Base-by-base conservation (phyloP, 805 yeast species). In the Tetrapisispora arboricola region DNA sequence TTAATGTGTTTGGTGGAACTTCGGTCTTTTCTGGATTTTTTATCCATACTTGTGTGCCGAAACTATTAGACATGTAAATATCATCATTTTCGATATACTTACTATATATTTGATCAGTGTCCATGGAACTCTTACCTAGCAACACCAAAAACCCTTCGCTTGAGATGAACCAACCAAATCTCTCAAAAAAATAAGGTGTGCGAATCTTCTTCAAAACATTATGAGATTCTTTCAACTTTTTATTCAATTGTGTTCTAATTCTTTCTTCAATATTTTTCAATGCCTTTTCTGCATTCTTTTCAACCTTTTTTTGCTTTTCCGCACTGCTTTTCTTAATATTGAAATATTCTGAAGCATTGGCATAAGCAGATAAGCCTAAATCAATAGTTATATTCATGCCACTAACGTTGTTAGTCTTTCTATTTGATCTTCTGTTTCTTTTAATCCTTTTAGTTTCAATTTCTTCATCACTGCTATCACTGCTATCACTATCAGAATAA, bases 91-190 rank as follows among this genome's bases (percentile, higher is more conserved):
- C 77, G 59, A 87, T 78, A 54, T 85, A 83, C 40, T 86, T 74
- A 51, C 80, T 79, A 54, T 82, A 83, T 21, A 92, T 73, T 65
- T 84, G 73, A 51, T 88, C 95, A 4, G 76, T 71, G 57, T 90
- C 97, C 4, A 75, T 58, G 18, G 70, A 73, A 56, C 92, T 96
- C 47, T 86, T 76, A 1, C 96, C 97, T 36, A 88, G 86, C 41
- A 92, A 61, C 44, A 94, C 83, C 38, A 92, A 64, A 54, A 83
- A 87, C 0, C 92, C 88, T 55, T 90, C 97, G 49, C 80, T 78
- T 0, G 96, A 75, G n/a, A 88, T 68, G 55, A 92, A 92, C 98
- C 98, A 92, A 54, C 71, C 77, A 60, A 80, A 90, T 60, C 90
- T 92, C 57, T 92, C 98, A 65, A 92, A 92, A 84, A 96, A 88